Conservation (phyloP, 2,329 filamentous ascomycete species). For the Tolypocladium ophioglossoides region DNA sequence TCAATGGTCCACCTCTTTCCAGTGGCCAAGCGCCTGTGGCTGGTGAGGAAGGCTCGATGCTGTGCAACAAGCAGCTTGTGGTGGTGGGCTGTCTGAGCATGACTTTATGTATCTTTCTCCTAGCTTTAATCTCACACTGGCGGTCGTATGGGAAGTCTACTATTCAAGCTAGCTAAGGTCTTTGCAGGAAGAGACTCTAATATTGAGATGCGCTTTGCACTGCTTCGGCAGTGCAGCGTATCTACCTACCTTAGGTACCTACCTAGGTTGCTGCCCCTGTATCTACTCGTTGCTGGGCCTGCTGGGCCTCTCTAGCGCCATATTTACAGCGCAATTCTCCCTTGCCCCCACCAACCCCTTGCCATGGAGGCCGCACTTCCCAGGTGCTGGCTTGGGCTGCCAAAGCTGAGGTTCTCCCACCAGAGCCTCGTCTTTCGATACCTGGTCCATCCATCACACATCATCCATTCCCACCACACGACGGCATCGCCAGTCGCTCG, state of each 20-base stretch:
- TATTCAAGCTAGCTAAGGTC: too few species aligned
- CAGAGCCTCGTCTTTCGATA: background rate
- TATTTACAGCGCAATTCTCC: background rate
- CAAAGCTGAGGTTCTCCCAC: background rate
- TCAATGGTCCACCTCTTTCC: slow-evolving; percentile 15
- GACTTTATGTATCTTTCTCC: too few species aligned
- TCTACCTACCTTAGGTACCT: too few species aligned
- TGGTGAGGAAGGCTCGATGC: background rate
- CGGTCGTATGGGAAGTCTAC: too few species aligned
- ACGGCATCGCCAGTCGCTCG: slow-evolving; percentile 1
- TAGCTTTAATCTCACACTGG: too few species aligned
- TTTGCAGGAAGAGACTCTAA: too few species aligned
- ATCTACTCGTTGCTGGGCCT: background rate
- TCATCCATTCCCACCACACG: background rate
- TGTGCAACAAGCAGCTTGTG: too few species aligned
- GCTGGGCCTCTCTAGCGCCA: background rate
- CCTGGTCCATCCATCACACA: background rate
- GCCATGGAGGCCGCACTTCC: background rate
- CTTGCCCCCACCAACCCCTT: background rate
- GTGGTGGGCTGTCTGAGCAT: background rate
- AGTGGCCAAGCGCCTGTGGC: background rate
- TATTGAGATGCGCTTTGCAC: too few species aligned
- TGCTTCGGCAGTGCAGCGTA: too few species aligned
- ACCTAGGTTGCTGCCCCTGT: background rate
- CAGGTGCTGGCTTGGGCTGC: background rate